These are phyloP conservation scores for Nitzschia palea DNA, from an alignment of 108 stramenopile species.

Conservation along the genomic window DNA sequence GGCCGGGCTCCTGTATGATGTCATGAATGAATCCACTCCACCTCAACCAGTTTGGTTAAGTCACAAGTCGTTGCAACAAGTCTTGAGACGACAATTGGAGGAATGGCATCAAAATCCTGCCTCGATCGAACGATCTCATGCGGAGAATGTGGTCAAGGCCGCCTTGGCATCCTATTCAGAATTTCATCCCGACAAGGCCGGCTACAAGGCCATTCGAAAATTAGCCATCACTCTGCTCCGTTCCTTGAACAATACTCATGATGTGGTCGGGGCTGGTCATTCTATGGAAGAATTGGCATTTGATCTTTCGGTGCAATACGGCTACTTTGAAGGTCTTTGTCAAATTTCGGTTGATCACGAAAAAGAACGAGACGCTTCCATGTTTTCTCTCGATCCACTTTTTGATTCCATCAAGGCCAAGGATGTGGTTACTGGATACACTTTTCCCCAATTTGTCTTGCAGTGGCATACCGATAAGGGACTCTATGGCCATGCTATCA, in stretches of 20 bases:
- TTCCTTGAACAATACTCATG: neutral
- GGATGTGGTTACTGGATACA: slow-evolving; percentile 16
- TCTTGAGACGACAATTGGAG: slow-evolving; percentile 26
- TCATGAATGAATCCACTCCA: neutral
- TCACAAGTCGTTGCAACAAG: slow-evolving; percentile 25
- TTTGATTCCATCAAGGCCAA: slow-evolving; percentile 19
- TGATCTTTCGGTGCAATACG: slow-evolving; percentile 36
- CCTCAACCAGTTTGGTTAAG: slow-evolving; percentile 27
- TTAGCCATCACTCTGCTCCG: slow-evolving; percentile 28
- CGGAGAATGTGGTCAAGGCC: slow-evolving; percentile 22
- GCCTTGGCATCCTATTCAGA: slow-evolving; percentile 31
- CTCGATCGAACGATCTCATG: neutral
- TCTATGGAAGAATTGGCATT: slow-evolving; percentile 38
- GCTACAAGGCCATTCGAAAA: slow-evolving; percentile 20
- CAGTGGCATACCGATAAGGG: slow-evolving; percentile 43
- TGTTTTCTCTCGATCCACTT: slow-evolving; percentile 31
- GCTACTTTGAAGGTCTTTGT: slow-evolving; percentile 36
- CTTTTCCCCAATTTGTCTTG: slow-evolving; percentile 44
- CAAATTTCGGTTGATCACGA: slow-evolving; percentile 42
- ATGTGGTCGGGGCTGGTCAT: neutral
- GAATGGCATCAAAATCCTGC: slow-evolving; percentile 26
- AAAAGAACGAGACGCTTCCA: slow-evolving; percentile 23
- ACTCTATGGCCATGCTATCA: slow-evolving; percentile 42
- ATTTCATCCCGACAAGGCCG: slow-evolving; percentile 3
- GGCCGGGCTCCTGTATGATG: slow-evolving; percentile 23